Evolutionary conservation across 805 yeast genomes (phyloP).

Genomic region (Candida insectalens): DNA sequence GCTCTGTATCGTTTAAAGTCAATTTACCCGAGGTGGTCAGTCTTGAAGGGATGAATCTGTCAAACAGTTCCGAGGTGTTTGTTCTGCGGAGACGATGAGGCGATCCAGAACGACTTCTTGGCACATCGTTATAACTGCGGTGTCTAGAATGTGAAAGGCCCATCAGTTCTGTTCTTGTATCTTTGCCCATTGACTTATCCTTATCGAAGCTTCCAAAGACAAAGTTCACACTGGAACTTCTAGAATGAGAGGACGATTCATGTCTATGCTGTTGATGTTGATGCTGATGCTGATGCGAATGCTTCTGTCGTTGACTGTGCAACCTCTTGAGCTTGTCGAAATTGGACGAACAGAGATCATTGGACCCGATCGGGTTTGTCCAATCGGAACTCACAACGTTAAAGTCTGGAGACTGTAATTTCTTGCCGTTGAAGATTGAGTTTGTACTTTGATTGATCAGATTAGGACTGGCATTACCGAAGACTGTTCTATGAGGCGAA

Average conservation of each 20-base stretch:
- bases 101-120: constrained; percentile 5
- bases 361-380: constrained; percentile 9
- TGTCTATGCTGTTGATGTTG: no score
- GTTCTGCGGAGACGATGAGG: constrained; percentile 20
- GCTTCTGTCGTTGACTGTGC: constrained; percentile 5
- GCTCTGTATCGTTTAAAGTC: background rate
- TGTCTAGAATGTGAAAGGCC: constrained; percentile 1
- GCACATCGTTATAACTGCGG: constrained; percentile 1
- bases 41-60: constrained; percentile 54
- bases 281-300: constrained; percentile 2
- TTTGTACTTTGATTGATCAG: constrained; percentile 16
- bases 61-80: constrained; percentile 30
- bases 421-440: constrained; percentile 21
- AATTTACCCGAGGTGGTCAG: constrained; percentile 40
- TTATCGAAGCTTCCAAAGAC: constrained; percentile 3
- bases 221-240: constrained; percentile 1
- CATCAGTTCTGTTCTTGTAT: constrained; percentile 3
- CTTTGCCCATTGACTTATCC: constrained; percentile 3
- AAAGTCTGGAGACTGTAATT: constrained; percentile 24
- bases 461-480: constrained; percentile 24
- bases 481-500: constrained; percentile 20
- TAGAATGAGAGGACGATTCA: background rate
- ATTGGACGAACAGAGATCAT: constrained; percentile 7
- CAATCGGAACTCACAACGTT: constrained; percentile 27
- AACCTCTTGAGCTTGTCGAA: constrained; percentile 4